Evolutionary conservation across 2,329 filamentous ascomycete species (phyloP).

Genomic region (Fonsecaea erecta): DNA sequence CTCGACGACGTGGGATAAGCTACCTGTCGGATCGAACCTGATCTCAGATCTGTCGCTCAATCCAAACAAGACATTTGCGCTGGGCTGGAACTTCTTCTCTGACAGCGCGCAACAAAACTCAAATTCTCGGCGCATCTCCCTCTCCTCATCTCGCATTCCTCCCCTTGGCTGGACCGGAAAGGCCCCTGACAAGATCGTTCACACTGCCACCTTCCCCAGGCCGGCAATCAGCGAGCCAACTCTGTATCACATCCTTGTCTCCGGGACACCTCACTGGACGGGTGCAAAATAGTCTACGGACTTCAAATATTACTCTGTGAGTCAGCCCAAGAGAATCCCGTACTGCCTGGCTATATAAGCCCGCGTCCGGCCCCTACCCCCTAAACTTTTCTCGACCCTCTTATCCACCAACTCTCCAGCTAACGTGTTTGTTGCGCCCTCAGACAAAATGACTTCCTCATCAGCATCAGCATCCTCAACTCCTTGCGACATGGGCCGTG

Average conservation of each 20-base stretch:
- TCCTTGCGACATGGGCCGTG: slow-evolving; percentile 54
- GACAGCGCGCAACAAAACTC: slow-evolving; percentile 32
- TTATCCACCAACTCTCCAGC: slow-evolving; percentile 14
- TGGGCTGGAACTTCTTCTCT: slow-evolving; percentile 23
- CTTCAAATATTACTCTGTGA: slow-evolving; percentile 25
- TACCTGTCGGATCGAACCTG: slow-evolving; percentile 30
- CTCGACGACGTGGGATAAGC: slow-evolving; percentile 20
- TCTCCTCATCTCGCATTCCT: slow-evolving; percentile 32
- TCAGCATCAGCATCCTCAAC: slow-evolving; percentile 29
- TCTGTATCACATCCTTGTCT: slow-evolving; percentile 27
- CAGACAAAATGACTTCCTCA: slow-evolving; percentile 36
- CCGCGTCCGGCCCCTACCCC: neutral
- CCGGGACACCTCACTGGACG: slow-evolving; percentile 14
- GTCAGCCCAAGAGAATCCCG: slow-evolving; percentile 20
- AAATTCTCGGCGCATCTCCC: slow-evolving; percentile 34
- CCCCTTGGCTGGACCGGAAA: slow-evolving; percentile 30
- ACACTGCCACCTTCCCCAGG: slow-evolving; percentile 20
- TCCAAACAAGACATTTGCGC: slow-evolving; percentile 18
- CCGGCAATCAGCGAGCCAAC: slow-evolving; percentile 24
- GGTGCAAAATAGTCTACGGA: slow-evolving; percentile 21
- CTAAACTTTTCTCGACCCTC: slow-evolving; percentile 1
- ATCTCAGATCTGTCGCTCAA: slow-evolving; percentile 25
- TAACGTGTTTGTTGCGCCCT: slow-evolving; percentile 25
- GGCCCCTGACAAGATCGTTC: slow-evolving; percentile 17
- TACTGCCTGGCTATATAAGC: slow-evolving; percentile 31